Evolutionary conservation across 2,329 filamentous ascomycete species (phyloP).

Genomic region (Fusarium lateritium): DNA sequence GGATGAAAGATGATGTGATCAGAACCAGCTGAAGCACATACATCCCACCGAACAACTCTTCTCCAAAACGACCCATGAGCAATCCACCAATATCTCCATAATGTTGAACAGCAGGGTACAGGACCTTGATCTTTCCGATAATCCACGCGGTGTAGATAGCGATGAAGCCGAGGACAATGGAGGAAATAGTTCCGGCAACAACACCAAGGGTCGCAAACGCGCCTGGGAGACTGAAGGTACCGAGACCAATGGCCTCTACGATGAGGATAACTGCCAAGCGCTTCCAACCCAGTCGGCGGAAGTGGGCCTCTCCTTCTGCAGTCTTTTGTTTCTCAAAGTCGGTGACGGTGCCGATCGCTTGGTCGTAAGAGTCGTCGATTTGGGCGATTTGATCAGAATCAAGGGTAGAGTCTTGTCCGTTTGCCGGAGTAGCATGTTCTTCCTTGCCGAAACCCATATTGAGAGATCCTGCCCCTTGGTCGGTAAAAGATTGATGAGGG

Average conservation of each 20-base stretch:
- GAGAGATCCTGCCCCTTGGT: no score
- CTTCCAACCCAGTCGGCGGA: conserved; percentile 45
- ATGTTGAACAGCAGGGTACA: conserved; percentile 68
- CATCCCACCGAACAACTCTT: conserved; percentile 70
- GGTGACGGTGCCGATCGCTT: conserved; percentile 42
- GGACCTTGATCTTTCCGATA: conserved; percentile 58
- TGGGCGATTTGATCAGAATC: conserved; percentile 20
- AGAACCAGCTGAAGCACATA: conserved; percentile 74
- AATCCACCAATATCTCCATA: conserved; percentile 76
- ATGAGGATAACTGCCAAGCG: conserved; percentile 46
- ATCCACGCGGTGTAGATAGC: conserved; percentile 60
- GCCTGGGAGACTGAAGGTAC: conserved; percentile 44
- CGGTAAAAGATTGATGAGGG: no score
- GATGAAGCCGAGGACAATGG: conserved; percentile 53
- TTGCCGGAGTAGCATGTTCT: neutral
- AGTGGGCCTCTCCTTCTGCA: conserved; percentile 39
- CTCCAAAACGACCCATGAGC: conserved; percentile 69
- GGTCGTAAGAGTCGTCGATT: conserved; percentile 37
- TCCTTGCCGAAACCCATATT: conserved; percentile 11
- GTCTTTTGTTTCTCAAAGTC: conserved; percentile 47
- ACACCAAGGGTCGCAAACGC: conserved; percentile 47
- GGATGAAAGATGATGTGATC: conserved; percentile 75
- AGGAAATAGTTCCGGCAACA: conserved; percentile 56
- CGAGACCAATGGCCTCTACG: conserved; percentile 45
- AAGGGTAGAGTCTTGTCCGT: conserved; percentile 4